phyloP scores from a whole-genome alignment of 257 asterid species.

The Solanum pimpinellifolium region DNA sequence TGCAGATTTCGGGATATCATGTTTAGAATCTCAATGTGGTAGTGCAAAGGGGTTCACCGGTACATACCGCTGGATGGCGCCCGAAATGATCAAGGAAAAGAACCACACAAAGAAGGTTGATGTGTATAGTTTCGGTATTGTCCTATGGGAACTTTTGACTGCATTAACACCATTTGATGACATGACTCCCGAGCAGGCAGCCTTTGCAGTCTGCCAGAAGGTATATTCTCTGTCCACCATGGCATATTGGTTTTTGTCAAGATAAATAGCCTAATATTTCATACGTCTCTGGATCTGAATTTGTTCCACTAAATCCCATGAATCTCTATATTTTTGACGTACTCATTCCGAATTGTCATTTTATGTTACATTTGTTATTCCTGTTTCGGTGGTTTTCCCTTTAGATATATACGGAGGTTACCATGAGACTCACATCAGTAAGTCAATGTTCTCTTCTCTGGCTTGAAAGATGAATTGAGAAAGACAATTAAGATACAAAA shows the following conservation, averaged over 20 bases:
- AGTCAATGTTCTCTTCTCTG: neutral
- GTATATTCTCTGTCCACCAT: constrained; percentile 18
- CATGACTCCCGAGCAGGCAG: constrained; percentile 98
- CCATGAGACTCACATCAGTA: neutral
- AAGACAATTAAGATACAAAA: neutral
- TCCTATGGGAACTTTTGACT: constrained; percentile 89
- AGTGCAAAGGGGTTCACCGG: constrained; percentile 93
- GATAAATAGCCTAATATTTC: neutral
- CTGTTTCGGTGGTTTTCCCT: neutral
- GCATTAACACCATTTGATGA: constrained; percentile 83
- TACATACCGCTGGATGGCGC: constrained; percentile 99
- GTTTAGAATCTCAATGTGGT: constrained; percentile 91
- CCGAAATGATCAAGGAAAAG: constrained; percentile 91
- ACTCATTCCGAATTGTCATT: neutral
- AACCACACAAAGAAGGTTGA: constrained; percentile 91
- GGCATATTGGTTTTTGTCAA: neutral
- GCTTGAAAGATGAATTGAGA: neutral
- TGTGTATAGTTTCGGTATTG: constrained; percentile 83
- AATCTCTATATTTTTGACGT: neutral
- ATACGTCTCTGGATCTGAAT: neutral
- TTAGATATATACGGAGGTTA: neutral
- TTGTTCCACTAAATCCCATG: neutral
- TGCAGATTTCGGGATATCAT: constrained; percentile 92
- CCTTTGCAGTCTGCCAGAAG: constrained; percentile 98
- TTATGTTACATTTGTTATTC: neutral